These are phyloP conservation scores for Funneliformis mosseae DNA, from an alignment of 192 early-diverging fungal genomes.

Conservation along the genomic window DNA sequence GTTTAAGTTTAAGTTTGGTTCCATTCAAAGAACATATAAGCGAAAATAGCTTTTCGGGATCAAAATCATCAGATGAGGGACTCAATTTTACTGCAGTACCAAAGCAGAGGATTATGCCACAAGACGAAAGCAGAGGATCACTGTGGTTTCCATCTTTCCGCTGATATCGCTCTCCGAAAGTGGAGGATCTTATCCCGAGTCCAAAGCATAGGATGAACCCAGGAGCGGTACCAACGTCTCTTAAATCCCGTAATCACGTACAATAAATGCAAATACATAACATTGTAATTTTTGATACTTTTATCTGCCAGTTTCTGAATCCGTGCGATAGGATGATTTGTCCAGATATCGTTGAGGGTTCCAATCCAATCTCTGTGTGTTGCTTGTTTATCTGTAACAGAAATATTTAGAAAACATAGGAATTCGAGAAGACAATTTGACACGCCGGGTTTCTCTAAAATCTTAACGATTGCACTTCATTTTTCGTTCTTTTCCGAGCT, in stretches of 20 bases:
- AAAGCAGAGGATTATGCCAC: conserved; percentile 6
- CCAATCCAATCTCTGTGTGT: conserved; percentile 1
- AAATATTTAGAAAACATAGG: background rate
- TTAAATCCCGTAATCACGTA: too few relatives aligned
- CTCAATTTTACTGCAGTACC: conserved; percentile 12
- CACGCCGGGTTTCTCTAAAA: conserved; percentile 7
- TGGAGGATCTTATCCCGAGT: conserved; percentile 10
- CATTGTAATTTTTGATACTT: conserved; percentile 7
- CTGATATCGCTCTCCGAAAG: too few relatives aligned
- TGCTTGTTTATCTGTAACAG: conserved; percentile 7
- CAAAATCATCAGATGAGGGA: too few relatives aligned
- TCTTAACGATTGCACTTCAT: background rate
- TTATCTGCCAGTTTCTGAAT: conserved; percentile 13
- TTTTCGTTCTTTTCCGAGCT: background rate
- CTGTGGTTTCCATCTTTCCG: too few relatives aligned
- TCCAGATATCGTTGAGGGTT: background rate
- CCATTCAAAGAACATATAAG: background rate
- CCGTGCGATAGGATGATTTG: background rate
- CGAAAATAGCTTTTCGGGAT: background rate
- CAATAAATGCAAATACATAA: conserved; percentile 17
- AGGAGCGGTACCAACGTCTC: too few relatives aligned
- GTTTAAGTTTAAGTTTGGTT: too few relatives aligned
- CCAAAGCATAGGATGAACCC: conserved; percentile 16
- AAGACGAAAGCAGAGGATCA: conserved; percentile 20
- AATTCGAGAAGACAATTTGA: conserved; percentile 7